Percentiles rank a stretch among this genome's conserved stretches.
These are phyloP conservation scores for Coemansia sp. DNA, from an alignment of 192 early-diverging fungal species.

Conservation along the genomic window DNA sequence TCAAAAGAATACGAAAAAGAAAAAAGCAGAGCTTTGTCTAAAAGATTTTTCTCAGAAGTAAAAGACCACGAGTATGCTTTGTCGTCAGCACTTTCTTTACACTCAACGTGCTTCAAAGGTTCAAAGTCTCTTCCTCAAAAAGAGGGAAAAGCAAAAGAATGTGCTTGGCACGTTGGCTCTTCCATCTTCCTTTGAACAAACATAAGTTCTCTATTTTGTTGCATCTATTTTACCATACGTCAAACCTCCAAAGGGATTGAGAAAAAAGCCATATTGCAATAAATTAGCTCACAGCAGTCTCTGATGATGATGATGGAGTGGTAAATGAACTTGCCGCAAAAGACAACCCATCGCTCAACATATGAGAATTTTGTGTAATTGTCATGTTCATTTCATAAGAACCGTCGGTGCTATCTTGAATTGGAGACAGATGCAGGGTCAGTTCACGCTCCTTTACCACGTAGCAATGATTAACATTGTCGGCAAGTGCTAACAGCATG, in stretches of 20 bases:
- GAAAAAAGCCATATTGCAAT: neutral
- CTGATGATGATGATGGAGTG: neutral
- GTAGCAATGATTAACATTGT: neutral
- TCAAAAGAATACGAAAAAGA: neutral
- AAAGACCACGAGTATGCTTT: slow-evolving; percentile 4
- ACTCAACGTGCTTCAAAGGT: neutral
- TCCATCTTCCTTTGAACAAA: neutral
- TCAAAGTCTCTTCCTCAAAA: neutral
- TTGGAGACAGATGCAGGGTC: neutral
- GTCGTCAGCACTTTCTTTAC: neutral
- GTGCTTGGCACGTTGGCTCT: neutral
- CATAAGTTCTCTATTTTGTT: neutral
- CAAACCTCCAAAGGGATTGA: neutral
- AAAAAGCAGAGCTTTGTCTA: neutral
- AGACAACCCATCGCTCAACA: neutral
- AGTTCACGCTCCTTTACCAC: neutral
- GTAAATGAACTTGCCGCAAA: neutral
- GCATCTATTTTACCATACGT: neutral
- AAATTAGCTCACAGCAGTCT: neutral
- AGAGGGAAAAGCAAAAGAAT: neutral
- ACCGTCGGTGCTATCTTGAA: neutral
- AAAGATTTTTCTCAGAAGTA: neutral
- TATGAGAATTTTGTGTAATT: too few species aligned
- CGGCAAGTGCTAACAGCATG: neutral
- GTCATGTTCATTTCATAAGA: neutral